A percentile compares a stretch with the other conserved stretches of the same genome.
phyloP scores from a whole-genome alignment of 1,284 basidiomycete species.

The Ganoderma resinaceum region DNA sequence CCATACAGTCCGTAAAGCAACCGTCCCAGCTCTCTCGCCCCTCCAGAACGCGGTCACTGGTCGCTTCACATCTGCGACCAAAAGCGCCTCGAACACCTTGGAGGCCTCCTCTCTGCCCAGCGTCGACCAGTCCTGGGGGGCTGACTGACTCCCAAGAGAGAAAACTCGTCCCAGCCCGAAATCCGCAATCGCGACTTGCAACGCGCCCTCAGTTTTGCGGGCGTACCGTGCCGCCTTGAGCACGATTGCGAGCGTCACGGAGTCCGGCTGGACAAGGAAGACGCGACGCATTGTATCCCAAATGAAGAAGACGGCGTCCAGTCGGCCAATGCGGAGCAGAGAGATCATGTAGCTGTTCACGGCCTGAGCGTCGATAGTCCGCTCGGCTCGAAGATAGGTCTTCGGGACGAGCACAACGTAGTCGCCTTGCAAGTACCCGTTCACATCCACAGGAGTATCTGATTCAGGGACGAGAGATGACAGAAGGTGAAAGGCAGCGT shows the following conservation, averaged over 20 bases:
- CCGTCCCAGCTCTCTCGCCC: conserved; percentile 50
- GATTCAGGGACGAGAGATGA: conserved; percentile 35
- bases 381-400: neutral
- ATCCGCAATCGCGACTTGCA: conserved; percentile 50
- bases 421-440: neutral
- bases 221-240: conserved; percentile 65
- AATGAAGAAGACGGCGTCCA: conserved; percentile 64
- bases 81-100: conserved; percentile 35
- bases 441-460: neutral
- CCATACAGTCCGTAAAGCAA: conserved; percentile 56
- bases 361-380: conserved; percentile 39
- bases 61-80: conserved; percentile 33
- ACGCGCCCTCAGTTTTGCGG: conserved; percentile 54
- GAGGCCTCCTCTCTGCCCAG: conserved; percentile 24
- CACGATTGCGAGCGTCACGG: conserved; percentile 61
- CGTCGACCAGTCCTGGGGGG: neutral
- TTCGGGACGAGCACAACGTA: neutral
- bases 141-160: neutral
- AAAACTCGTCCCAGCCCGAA: conserved; percentile 35
- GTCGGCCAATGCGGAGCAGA: conserved; percentile 56
- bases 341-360: conserved; percentile 64
- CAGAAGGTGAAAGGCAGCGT: conserved; percentile 57
- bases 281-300: conserved; percentile 65
- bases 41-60: conserved; percentile 53
- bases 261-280: conserved; percentile 62